Base-by-base conservation (phyloP, 116 monocot genomes). In the Trichopus zeylanicus region DNA sequence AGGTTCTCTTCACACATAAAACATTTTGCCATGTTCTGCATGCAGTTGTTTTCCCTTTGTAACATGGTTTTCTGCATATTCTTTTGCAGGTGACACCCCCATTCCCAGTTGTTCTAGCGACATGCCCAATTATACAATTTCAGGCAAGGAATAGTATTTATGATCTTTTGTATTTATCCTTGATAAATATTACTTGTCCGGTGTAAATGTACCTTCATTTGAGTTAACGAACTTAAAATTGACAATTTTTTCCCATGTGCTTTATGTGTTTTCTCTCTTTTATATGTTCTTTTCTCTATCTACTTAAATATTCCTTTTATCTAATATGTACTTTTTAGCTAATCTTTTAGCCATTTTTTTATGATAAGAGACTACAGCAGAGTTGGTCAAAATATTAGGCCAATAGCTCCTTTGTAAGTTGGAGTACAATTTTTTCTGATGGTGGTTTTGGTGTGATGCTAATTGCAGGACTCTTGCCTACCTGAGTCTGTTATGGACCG, bases 71-170 rank as follows among this genome's bases (percentile, higher is more conserved):
- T 28, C 37, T 32, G 9, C 9, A 25, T 57, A 54, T 7, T 53
- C 12, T 20, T 54, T 20, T 92, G 78, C 80, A 98, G 98, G 88
- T 81, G 49, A 98, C 98, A 53, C 98, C 98, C 42, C 70, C 81
- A 54, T 85, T 98, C 56, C 98, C 98, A 34, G 70, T 83, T 47
- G 74, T 92, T 54, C 70, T 98, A 46, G 82, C 85, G 56, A 76
- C 82, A 48, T 85, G 78, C 52, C 98, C 98, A 35, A 65, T 88
- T 31, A 78, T 98, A 51, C 84, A 98, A 61, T 98, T 98, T 83
- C 75, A 83, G 77, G 98, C 51, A 81, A 85, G 74, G 79, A 34
- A 42, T 12, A 34, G 16, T 29, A 51, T 26, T 4, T 27, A 24
- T 51, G 8, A 23, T 51, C 8, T 22, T 20, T 51, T 19, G 3